Evolutionary conservation across 257 asterid genomes (phyloP), one percentile per base, ranked within the genome.

Genomic region (Salvia hispanica): DNA sequence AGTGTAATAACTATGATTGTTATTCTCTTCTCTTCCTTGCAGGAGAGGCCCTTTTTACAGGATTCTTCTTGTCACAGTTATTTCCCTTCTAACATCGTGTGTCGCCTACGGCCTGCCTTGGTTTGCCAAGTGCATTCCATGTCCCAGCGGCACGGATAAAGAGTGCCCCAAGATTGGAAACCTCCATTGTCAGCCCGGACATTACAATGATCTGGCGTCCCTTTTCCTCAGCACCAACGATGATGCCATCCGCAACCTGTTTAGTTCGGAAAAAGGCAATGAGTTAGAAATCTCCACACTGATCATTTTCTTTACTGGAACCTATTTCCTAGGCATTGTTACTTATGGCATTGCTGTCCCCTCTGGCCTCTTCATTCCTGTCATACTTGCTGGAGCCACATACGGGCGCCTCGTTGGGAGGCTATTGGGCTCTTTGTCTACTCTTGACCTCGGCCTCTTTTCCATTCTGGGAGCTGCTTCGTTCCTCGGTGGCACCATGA

Each of bases 401-500:
- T 93, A 90, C 21, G 99, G 99, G 9, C 97, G 97, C 59, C 85
- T 93, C 5, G 84, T 87, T 36, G 96, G 96, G 56, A 71, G 84
- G 59, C 73, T 86, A 13, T 44, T 90, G 71, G 92, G 88, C 6
- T 61, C 95, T 0, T n/a, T 85, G 45, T 84, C 96, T 31, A 79
- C 47, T 55, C 92, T 93, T 5, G 92, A 87, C 31, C 85, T 76
- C 18, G 97, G 99, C 42, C 85, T 85, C 45, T 93, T 90, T 70
- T 88, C 88, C 37, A 82, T 93, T 48, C 94, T 93, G 52, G 99
- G 99, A 14, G 96, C 99, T 18, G 99, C 97, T 67, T 90, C 99
- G 6, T 93, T 93, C 79, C 96, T 93, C 13, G 99, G 99, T 47
- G 99, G 99, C 48, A 93, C 99, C 11, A 93, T 93, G 99, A 86